phyloP scores from a whole-genome alignment of 805 yeast species.

The Wickerhamiella azymoides region DNA sequence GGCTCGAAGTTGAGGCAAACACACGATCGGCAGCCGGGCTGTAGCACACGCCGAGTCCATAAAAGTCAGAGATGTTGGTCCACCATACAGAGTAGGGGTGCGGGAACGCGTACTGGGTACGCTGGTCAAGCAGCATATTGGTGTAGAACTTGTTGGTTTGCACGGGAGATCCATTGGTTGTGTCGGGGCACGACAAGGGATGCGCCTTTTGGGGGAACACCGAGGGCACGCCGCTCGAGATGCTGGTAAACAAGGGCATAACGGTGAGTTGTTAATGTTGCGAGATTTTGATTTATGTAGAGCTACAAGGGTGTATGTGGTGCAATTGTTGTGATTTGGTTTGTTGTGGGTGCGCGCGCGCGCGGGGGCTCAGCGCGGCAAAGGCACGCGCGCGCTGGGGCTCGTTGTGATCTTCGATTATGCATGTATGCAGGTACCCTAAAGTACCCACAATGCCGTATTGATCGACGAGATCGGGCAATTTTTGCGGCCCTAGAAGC shows the following conservation, averaged over 20 bases:
- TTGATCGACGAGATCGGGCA: no score
- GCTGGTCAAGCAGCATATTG: conserved; percentile 46
- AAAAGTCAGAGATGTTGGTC: conserved; percentile 30
- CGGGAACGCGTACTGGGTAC: conserved; percentile 41
- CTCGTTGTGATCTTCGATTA: no score
- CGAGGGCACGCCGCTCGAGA: conserved; percentile 33
- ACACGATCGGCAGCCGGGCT: conserved; percentile 33
- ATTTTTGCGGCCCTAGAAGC: no score
- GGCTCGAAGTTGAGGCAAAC: conserved; percentile 28
- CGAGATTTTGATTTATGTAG: not conserved
- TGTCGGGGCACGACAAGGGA: conserved; percentile 23
- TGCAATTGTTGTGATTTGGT: not conserved
- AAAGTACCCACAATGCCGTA: no score
- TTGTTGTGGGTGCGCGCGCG: not conserved
- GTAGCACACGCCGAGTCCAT: conserved; percentile 54
- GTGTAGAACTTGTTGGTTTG: conserved; percentile 69
- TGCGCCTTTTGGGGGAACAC: conserved; percentile 31
- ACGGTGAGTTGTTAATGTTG: not conserved
- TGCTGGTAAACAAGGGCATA: conserved; percentile 31
- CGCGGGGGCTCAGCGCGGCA: no score
- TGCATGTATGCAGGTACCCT: no score
- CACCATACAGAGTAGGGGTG: conserved; percentile 61
- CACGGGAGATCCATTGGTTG: conserved; percentile 36
- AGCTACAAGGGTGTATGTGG: no score
- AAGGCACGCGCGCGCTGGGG: no score